Evolutionary conservation across 2,329 filamentous ascomycete species (phyloP).

Genomic region (Xylaria sp.): DNA sequence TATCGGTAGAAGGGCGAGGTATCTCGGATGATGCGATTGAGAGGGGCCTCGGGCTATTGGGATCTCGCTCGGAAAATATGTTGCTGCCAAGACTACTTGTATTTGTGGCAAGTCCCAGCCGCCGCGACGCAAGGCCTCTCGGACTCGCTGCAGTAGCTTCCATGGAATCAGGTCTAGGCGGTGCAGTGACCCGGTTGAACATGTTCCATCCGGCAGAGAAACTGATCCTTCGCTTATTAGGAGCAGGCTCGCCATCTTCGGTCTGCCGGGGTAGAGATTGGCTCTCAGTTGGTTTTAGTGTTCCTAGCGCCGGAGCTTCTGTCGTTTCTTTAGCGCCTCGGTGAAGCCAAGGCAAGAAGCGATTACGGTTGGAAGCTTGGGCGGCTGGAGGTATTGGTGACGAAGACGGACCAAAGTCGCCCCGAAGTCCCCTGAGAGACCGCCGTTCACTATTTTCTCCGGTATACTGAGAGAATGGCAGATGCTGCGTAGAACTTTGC

Average conservation of each 20-base stretch:
- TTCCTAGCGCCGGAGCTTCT: slow-evolving; percentile 72
- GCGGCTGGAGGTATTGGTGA: slow-evolving; percentile 53
- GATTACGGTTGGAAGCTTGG: slow-evolving; percentile 56
- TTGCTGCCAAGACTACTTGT: slow-evolving; percentile 60
- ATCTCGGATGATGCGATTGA: slow-evolving; percentile 77
- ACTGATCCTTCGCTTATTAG: slow-evolving; percentile 66
- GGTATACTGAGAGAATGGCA: slow-evolving; percentile 63
- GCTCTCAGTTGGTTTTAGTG: slow-evolving; percentile 76
- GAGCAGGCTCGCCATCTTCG: slow-evolving; percentile 65
- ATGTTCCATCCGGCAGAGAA: slow-evolving; percentile 66
- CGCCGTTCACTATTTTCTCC: slow-evolving; percentile 58
- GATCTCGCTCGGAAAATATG: slow-evolving; percentile 64
- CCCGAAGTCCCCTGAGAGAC: slow-evolving; percentile 51
- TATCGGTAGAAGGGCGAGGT: slow-evolving; percentile 82
- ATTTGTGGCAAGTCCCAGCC: slow-evolving; percentile 47
- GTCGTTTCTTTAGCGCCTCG: slow-evolving; percentile 70
- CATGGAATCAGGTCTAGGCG: slow-evolving; percentile 52
- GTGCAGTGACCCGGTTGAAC: slow-evolving; percentile 64
- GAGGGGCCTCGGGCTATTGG: slow-evolving; percentile 70
- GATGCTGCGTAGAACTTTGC: slow-evolving; percentile 67
- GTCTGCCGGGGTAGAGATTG: slow-evolving; percentile 76
- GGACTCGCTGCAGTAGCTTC: slow-evolving; percentile 48
- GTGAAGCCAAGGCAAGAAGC: slow-evolving; percentile 69
- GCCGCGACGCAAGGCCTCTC: slow-evolving; percentile 44
- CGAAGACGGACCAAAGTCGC: slow-evolving; percentile 51